Conservation (phyloP, 2,329 filamentous ascomycete species). For the Massarina eburnea region DNA sequence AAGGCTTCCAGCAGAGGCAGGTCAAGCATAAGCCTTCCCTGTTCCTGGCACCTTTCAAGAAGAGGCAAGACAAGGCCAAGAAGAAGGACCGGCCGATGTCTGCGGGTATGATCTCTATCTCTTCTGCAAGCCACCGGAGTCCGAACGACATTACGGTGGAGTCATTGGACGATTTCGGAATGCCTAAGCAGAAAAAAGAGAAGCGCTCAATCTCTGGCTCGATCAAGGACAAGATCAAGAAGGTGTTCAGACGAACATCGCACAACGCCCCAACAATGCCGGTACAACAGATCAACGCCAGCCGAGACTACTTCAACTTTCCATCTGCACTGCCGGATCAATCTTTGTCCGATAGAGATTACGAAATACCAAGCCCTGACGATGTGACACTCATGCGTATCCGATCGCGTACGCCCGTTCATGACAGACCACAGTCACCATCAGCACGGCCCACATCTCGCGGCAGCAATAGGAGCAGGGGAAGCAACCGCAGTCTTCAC, state of each 20-base stretch:
- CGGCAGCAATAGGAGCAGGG: constrained; percentile 23
- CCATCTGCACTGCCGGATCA: constrained; percentile 7
- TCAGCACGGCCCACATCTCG: constrained; percentile 21
- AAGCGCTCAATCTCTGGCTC: constrained; percentile 65
- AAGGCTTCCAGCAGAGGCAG: constrained; percentile 45
- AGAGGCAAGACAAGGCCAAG: constrained; percentile 38
- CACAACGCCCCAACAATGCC: constrained; percentile 43
- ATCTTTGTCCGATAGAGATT: constrained; percentile 31
- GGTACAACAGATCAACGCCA: constrained; percentile 57
- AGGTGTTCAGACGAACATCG: constrained; percentile 53
- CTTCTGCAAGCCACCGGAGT: constrained; percentile 11
- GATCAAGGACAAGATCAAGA: constrained; percentile 63
- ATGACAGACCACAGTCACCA: constrained; percentile 16
- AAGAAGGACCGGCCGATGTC: constrained; percentile 18
- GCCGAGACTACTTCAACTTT: constrained; percentile 40
- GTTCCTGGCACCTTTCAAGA: constrained; percentile 49
- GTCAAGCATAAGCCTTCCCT: constrained; percentile 48
- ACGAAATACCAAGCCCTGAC: constrained; percentile 41
- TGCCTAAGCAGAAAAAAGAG: constrained; percentile 47
- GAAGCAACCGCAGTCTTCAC: constrained; percentile 30
- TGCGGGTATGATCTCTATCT: constrained; percentile 20
- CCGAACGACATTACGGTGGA: constrained; percentile 13
- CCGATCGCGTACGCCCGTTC: constrained; percentile 26
- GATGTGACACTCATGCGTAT: constrained; percentile 50
- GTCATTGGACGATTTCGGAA: constrained; percentile 20